phyloP scores from a whole-genome alignment of 306 rosid genomes.

The Dalbergia cultrata region DNA sequence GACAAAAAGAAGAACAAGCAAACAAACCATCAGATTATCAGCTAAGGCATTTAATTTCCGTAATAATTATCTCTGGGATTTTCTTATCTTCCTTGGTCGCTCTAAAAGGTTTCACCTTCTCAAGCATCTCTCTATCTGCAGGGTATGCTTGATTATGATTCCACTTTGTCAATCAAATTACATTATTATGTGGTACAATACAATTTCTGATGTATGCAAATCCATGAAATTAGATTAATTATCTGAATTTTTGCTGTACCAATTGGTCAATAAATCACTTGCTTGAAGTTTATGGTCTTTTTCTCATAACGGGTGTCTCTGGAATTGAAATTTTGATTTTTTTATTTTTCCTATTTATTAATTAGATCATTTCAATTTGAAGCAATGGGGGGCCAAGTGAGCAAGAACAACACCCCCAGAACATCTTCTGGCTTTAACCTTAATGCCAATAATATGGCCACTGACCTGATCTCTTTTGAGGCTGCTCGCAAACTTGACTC shows the following conservation, averaged over 20 bases:
- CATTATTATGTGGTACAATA: neutral
- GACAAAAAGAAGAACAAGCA: too few species aligned
- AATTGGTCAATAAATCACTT: conserved; percentile 2
- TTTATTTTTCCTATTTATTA: neutral
- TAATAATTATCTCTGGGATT: neutral
- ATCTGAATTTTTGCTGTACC: conserved; percentile 15
- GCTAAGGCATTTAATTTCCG: neutral
- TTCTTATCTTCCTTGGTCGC: conserved; percentile 31
- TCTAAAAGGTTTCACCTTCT: conserved; percentile 46
- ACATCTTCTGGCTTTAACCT: conserved; percentile 51
- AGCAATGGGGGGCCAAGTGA: conserved; percentile 75
- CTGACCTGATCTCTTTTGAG: conserved; percentile 75
- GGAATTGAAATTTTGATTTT: conserved; percentile 43
- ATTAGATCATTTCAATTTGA: conserved; percentile 39
- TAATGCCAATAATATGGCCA: conserved; percentile 47
- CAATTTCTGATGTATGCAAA: conserved; percentile 18
- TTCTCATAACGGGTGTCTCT: neutral
- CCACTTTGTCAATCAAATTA: conserved; percentile 25
- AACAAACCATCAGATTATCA: conserved; percentile 22
- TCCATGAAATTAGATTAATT: neutral
- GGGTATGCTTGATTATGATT: conserved; percentile 43
- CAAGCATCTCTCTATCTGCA: conserved; percentile 29
- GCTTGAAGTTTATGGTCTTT: conserved; percentile 19
- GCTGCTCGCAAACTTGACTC: conserved; percentile 72
- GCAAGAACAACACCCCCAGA: conserved; percentile 67